Percentiles rank a stretch among this genome's conserved stretches.
phyloP scores from a whole-genome alignment of 2,329 filamentous ascomycete species.

The Penicillium olsonii region DNA sequence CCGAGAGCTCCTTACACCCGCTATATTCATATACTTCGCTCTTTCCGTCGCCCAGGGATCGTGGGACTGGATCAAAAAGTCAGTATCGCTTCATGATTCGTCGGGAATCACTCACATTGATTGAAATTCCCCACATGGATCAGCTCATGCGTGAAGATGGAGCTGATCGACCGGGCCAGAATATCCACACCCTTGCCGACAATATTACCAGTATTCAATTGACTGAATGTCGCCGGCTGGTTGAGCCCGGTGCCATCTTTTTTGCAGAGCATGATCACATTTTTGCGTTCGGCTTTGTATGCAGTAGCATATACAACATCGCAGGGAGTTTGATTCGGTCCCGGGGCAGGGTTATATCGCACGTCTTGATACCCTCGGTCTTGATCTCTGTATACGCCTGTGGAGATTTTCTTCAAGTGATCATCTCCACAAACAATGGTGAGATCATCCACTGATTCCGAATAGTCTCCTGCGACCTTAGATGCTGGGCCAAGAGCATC shows the following conservation, averaged over 20 bases:
- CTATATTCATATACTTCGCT: not conserved
- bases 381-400: not conserved
- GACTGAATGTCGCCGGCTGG: not conserved
- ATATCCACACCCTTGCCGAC: not conserved
- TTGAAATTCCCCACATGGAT: not conserved
- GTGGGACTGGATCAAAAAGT: not conserved
- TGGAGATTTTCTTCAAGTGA: not conserved
- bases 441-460: not conserved
- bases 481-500: not conserved
- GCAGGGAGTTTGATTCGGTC: not conserved
- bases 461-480: not conserved
- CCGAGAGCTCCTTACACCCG: not conserved
- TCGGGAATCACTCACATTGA: not conserved
- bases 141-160: not conserved
- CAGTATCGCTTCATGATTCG: not conserved
- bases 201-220: not conserved
- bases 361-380: not conserved
- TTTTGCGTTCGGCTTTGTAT: not conserved
- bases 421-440: not conserved
- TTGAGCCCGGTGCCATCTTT: not conserved
- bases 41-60: not conserved
- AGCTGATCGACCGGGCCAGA: not conserved
- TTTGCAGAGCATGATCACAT: not conserved
- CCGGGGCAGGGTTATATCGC: not conserved
- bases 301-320: not conserved